Base-by-base conservation (phyloP, 2,329 filamentous ascomycete species). In the Massarina eburnea region DNA sequence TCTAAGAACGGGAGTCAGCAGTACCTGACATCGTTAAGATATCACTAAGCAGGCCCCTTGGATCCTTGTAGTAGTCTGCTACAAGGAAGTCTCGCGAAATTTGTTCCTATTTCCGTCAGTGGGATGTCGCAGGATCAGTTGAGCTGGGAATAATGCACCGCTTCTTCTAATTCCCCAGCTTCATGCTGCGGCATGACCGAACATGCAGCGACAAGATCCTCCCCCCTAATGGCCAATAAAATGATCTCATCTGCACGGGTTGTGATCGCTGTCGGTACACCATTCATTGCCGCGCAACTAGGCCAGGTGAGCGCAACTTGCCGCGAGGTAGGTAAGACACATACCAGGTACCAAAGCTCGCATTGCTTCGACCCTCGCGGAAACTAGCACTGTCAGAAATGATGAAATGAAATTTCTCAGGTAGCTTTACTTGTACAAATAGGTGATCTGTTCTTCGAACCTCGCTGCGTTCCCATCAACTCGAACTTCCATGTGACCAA, bases 231-330 rank as follows among this genome's bases (percentile, higher is more conserved):
- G 26, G 86, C 76, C 14, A 94, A 73, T 6, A 82, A 68, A 18
- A 86, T 82, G 27, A 99, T 77, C 7, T 85, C 80, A 52, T 90
- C 85, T 0, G 92, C 91, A 44, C 91, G 82, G 14, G 85, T 74
- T 6, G 96, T 80, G 8, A 97, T 81, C 4, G 79, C 76, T 15
- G 72, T 62, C 22, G 89, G 85, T 12, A 99, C 83, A 1, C 91
- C 91, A 59, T 95, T 96, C 68, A 95, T 81, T 3, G 84, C 84
- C 21, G 94, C 94, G 63, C 94, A 97, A 42, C 77, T 81, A 48
- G 37, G 34, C 57, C 29, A 56, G 42, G 15, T 10, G 14, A 18
- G 10, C 1, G n/a, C 15, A 6, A 19, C 33, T 17, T 17, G 32
- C 12, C 15, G 8, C 7, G 6, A 24, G 8, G 8, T 8, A 22